Base-by-base conservation (phyloP, 495 filamentous ascomycete genomes). In the Podospora pseudoanserina region DNA sequence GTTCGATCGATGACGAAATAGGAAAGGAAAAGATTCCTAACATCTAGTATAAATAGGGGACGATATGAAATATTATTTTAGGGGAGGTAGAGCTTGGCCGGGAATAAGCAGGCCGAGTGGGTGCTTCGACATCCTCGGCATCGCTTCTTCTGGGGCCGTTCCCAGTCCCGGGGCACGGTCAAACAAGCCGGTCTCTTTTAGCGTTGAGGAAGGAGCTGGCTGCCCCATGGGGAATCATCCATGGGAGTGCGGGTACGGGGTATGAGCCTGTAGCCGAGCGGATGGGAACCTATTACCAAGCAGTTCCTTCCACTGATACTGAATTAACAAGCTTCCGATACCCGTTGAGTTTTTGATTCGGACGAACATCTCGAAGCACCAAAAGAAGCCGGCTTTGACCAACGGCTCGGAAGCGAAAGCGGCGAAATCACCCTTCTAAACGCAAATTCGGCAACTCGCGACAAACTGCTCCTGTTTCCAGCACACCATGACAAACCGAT, bases 21-120 rank as follows among this genome's bases (percentile, higher is more conserved):
- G 39, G 39, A 49, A 13, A 49, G 13, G 15, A 49, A 11, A 11
- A 16, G 15, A 11, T 49, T 49, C 9, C 39, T 49, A 11, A 49
- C 13, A 49, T 49, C 39, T 11, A 49, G 39, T 49, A 49, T 3
- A 16, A 49, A 49, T 13, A 16, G 13, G 39, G 7, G 39, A 49
- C 39, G 39, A 49, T 49, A 49, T 49, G 9, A 49, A 49, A 49
- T 49, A 49, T 49, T 23, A 23, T 23, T 23, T 49, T 16, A 49
- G 39, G 39, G 15, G 9, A 49, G 13, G 7, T 49, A 5, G 15
- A 49, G 39, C 39, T 49, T 49, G 5, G n/a, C 23, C 55, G 55
- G 55, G 55, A 58, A 58, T 58, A 58, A 58, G 55, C 55, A 58
- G 55, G 55, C 55, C 55, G 55, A 58, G 55, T 26, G 23, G 55